Evolutionary conservation across 2,329 filamentous ascomycete species (phyloP).

Genomic region (Trichoderma guizhouense): DNA sequence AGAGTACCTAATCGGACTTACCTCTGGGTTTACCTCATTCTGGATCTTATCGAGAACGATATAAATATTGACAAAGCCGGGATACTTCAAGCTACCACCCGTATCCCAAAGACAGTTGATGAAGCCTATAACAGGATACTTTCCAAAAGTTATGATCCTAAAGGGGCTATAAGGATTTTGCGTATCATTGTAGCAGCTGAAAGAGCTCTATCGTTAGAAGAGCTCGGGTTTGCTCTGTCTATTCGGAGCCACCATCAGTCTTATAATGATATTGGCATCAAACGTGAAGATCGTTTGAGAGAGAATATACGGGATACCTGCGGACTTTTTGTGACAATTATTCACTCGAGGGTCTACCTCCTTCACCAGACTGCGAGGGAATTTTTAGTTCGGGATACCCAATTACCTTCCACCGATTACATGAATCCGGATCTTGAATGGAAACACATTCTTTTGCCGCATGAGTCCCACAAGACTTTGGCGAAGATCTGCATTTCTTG

Average conservation of each 20-base stretch:
- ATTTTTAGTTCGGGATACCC: slow-evolving; percentile 18
- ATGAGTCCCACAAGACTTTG: slow-evolving; percentile 20
- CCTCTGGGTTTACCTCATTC: slow-evolving; percentile 21
- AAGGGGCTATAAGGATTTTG: slow-evolving; percentile 21
- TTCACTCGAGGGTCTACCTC: slow-evolving; percentile 23
- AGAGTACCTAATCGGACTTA: not conserved
- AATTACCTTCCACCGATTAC: not conserved
- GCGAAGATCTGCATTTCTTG: slow-evolving; percentile 20
- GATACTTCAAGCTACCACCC: slow-evolving; percentile 9
- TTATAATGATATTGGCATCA: slow-evolving; percentile 7
- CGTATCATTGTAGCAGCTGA: slow-evolving; percentile 26
- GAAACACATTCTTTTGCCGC: not conserved
- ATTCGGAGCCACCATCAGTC: slow-evolving; percentile 15
- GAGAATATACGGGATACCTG: slow-evolving; percentile 26
- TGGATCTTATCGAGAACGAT: not conserved
- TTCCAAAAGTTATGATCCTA: slow-evolving; percentile 15
- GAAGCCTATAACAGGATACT: not conserved
- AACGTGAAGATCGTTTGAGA: slow-evolving; percentile 12
- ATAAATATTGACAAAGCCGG: not conserved
- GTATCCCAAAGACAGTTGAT: not conserved
- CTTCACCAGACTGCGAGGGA: slow-evolving; percentile 27
- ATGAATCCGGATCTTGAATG: not conserved
- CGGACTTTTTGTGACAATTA: slow-evolving; percentile 30
- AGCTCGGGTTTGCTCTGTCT: slow-evolving; percentile 24
- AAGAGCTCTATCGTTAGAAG: slow-evolving; percentile 24